These are phyloP conservation scores for Leptographium lundbergii DNA, from an alignment of 2,329 filamentous ascomycete species.

Conservation along the genomic window DNA sequence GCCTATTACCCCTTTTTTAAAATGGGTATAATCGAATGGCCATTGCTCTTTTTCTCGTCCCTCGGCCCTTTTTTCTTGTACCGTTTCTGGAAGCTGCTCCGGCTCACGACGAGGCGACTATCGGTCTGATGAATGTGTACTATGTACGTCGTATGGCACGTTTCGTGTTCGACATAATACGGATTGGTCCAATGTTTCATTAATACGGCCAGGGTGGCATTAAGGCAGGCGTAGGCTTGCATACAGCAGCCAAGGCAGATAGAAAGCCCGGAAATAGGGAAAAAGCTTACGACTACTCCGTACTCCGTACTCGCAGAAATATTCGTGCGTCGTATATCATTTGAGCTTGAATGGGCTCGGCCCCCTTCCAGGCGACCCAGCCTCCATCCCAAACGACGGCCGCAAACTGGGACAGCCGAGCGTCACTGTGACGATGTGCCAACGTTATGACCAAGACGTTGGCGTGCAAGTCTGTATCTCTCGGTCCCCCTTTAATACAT, in stretches of 20 bases:
- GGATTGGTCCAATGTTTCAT: background rate
- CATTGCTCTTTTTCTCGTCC: background rate
- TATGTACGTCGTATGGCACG: background rate
- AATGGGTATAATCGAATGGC: background rate
- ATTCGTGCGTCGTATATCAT: no score
- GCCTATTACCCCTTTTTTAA: background rate
- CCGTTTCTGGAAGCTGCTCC: background rate
- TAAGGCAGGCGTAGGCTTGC: background rate
- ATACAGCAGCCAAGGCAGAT: background rate
- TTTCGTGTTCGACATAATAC: background rate
- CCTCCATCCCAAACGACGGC: background rate
- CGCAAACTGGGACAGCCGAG: background rate
- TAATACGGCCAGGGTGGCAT: background rate
- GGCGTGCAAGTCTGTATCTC: background rate
- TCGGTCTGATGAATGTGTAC: background rate
- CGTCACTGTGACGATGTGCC: background rate
- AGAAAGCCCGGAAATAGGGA: background rate
- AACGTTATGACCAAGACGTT: background rate
- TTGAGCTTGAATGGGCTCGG: background rate
- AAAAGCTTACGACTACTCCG: no score
- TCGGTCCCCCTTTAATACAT: background rate
- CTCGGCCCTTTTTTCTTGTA: background rate
- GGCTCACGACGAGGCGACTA: background rate
- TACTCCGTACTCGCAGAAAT: no score
- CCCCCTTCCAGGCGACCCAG: background rate